phyloP scores from a whole-genome alignment of 2,329 filamentous ascomycete species.

The Kalaharituber pfeilii region DNA sequence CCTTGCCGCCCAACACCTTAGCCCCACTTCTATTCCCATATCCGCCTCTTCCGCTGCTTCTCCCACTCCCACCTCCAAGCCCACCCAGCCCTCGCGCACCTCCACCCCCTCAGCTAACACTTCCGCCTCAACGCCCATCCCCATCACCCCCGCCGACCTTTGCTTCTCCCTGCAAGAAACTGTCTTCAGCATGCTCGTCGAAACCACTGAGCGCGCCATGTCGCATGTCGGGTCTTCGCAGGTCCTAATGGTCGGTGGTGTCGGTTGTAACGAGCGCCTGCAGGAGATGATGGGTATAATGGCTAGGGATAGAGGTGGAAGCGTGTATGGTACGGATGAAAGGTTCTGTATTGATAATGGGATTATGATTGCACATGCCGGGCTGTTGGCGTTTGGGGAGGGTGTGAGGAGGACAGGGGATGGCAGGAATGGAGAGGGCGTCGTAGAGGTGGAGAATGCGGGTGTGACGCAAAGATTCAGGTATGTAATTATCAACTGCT shows the following conservation, averaged over 20 bases:
- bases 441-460: not conserved
- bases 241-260: constrained; percentile 87
- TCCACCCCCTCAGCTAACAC: constrained; percentile 32
- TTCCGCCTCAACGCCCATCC: constrained; percentile 24
- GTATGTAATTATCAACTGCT: too few relatives aligned
- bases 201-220: constrained; percentile 97
- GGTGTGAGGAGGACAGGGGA: constrained; percentile 70
- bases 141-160: constrained; percentile 63
- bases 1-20: constrained; percentile 35
- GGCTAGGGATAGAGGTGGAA: constrained; percentile 74
- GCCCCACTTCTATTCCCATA: constrained; percentile 36
- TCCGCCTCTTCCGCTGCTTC: constrained; percentile 10
- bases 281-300: constrained; percentile 98
- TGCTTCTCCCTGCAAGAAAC: constrained; percentile 95
- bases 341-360: constrained; percentile 98
- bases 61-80: constrained; percentile 44
- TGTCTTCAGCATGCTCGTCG: constrained; percentile 89
- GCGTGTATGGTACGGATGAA: constrained; percentile 88
- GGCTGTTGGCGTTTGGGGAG: constrained; percentile 64
- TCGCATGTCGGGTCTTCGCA: constrained; percentile 82
- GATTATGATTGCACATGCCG: constrained; percentile 98
- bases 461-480: constrained; percentile 27
- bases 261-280: constrained; percentile 83
- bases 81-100: constrained; percentile 36
- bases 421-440: constrained; percentile 42